A percentile compares a stretch with the other conserved stretches of the same genome.
These are phyloP conservation scores for Cucumis sativus DNA, from an alignment of 306 rosid genomes.

Conservation along the genomic window Cucumber_9930_V3 NC_026657.2:16646501-16647000, in stretches of 20 bases:
- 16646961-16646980: background rate
- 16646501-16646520: slow-evolving; percentile 18
- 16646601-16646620: slow-evolving; percentile 46
- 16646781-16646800: background rate
- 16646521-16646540: slow-evolving; percentile 18
- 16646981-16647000: background rate
- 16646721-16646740: background rate
- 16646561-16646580: slow-evolving; percentile 34
- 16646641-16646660: background rate
- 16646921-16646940: background rate
- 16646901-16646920: background rate
- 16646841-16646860: background rate
- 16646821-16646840: background rate
- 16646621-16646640: background rate
- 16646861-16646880: background rate
- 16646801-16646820: background rate
- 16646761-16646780: background rate
- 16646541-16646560: slow-evolving; percentile 13
- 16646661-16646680: background rate
- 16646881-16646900: background rate
- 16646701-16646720: background rate
- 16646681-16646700: background rate
- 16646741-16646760: background rate
- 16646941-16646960: background rate
- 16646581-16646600: slow-evolving; percentile 48